A percentile compares a stretch with the other conserved stretches of the same genome.
These are phyloP conservation scores for Cladobotryum mycophilum DNA, from an alignment of 2,329 filamentous ascomycete species.

Conservation along the genomic window DNA sequence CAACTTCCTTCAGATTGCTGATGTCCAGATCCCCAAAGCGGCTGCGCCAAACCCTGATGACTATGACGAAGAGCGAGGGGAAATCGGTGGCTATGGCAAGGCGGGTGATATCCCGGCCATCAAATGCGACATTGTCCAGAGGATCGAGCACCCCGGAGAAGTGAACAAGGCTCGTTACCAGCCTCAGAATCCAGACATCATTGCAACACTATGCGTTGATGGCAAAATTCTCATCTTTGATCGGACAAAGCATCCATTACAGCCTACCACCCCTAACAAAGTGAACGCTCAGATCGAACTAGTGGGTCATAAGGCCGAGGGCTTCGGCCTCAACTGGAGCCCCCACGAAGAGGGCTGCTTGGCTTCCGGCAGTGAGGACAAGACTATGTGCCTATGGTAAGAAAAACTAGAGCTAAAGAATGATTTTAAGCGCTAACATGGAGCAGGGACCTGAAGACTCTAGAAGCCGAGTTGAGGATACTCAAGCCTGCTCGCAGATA, in stretches of 20 bases:
- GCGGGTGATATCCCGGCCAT: constrained; percentile 63
- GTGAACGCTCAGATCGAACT: constrained; percentile 80
- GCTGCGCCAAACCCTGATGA: constrained; percentile 68
- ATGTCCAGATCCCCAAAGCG: constrained; percentile 84
- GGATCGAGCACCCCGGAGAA: constrained; percentile 92
- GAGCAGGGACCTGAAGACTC: constrained; percentile 69
- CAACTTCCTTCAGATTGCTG: constrained; percentile 92
- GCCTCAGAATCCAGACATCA: constrained; percentile 93
- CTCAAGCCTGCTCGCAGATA: constrained; percentile 70
- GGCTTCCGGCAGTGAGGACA: constrained; percentile 86
- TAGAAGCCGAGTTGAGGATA: constrained; percentile 61
- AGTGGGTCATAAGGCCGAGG: constrained; percentile 78
- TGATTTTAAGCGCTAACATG: constrained; percentile 4
- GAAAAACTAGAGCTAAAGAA: constrained; percentile 18
- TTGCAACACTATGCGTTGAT: constrained; percentile 86
- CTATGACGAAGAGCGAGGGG: constrained; percentile 85
- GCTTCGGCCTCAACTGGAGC: constrained; percentile 90
- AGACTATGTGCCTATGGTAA: constrained; percentile 85
- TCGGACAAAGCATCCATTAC: constrained; percentile 82
- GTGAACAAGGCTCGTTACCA: constrained; percentile 99
- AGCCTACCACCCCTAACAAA: constrained; percentile 57
- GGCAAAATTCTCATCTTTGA: constrained; percentile 90
- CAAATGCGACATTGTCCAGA: constrained; percentile 88
- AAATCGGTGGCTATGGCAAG: constrained; percentile 88
- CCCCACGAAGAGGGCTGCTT: constrained; percentile 75